Conservation (phyloP, 2,329 filamentous ascomycete species). For the Myriosclerotinia duriaeana region DNA sequence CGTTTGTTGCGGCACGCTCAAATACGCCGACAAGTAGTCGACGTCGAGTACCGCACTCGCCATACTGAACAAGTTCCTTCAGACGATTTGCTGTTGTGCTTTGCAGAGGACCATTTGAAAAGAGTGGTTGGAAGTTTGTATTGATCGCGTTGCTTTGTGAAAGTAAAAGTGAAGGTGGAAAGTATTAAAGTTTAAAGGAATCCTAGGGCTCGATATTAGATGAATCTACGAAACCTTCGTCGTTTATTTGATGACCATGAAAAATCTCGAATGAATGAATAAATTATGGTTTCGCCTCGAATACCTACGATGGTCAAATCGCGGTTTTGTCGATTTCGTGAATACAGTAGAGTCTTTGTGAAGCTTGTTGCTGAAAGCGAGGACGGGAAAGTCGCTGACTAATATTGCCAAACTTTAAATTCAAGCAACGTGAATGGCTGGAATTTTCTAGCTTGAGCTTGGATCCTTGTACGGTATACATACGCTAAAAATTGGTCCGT, state of each 20-base stretch:
- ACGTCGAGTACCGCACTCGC: conserved; percentile 64
- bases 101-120: conserved; percentile 21
- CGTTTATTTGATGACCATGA: background rate
- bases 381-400: conserved; percentile 10
- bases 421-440: background rate
- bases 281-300: background rate
- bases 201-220: conserved; percentile 2
- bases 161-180: conserved; percentile 16
- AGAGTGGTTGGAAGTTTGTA: conserved; percentile 1
- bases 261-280: background rate
- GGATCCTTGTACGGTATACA: background rate
- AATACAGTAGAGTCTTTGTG: conserved; percentile 21
- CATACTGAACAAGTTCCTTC: conserved; percentile 47
- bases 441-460: background rate
- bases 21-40: conserved; percentile 70
- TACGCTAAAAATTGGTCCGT: conserved; percentile 5
- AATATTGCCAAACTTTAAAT: background rate
- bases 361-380: background rate
- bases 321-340: conserved; percentile 19
- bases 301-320: conserved; percentile 23
- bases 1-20: conserved; percentile 64
- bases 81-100: conserved; percentile 15
- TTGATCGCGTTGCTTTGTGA: conserved; percentile 19
- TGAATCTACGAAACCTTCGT: background rate
- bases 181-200: background rate